Conservation (phyloP, 108 stramenopile species). For the Schizochytrium sp. region DNA sequence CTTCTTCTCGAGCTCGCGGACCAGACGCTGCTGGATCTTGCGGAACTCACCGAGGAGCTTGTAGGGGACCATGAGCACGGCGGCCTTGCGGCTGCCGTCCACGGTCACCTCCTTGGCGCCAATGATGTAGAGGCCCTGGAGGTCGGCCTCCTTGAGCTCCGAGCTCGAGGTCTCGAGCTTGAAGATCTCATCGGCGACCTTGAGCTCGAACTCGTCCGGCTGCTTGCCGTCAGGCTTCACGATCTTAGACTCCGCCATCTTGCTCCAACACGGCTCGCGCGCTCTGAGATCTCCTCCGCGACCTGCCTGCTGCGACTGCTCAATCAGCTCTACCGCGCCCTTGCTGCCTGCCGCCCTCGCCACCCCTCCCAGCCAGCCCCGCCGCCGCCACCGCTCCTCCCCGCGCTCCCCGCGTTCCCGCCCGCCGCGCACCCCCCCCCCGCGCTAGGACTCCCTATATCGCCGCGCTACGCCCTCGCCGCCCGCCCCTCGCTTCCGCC, state of each 20-base stretch:
- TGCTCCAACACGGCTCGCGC: background rate
- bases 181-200: conserved; percentile 91
- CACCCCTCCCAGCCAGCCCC: too few relatives aligned
- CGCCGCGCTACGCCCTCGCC: too few relatives aligned
- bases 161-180: conserved; percentile 57
- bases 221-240: conserved; percentile 55
- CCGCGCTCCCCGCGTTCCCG: too few relatives aligned
- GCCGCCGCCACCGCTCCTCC: too few relatives aligned
- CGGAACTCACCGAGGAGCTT: conserved; percentile 82
- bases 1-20: conserved; percentile 99
- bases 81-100: conserved; percentile 79
- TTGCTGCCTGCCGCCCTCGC: too few relatives aligned
- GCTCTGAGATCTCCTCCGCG: too few relatives aligned
- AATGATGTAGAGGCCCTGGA: conserved; percentile 85
- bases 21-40: conserved; percentile 90
- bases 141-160: conserved; percentile 44
- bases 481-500: too few relatives aligned
- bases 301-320: too few relatives aligned
- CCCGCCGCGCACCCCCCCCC: too few relatives aligned
- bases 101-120: conserved; percentile 94
- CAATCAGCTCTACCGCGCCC: too few relatives aligned
- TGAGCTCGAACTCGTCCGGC: conserved; percentile 91
- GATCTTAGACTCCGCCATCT: conserved; percentile 37
- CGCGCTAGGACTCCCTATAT: too few relatives aligned
- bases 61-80: conserved; percentile 94